phyloP scores from a whole-genome alignment of 2,329 filamentous ascomycete species.

The Simplicillium aogashimaense region DNA sequence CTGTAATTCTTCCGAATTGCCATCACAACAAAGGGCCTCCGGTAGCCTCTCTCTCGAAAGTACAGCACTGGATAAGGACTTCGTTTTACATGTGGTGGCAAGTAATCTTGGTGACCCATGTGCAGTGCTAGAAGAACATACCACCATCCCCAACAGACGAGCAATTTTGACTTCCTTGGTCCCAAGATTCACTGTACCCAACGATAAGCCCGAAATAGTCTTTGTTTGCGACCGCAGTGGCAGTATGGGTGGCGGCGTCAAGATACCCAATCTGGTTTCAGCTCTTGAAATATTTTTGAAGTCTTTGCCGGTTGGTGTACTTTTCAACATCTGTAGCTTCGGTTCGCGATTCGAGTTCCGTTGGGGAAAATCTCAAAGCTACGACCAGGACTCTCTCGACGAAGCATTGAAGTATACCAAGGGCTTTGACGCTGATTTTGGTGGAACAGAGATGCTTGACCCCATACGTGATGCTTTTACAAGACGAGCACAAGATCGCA shows the following conservation, averaged over 20 bases:
- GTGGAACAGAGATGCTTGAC: conserved; percentile 41
- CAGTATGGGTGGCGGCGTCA: conserved; percentile 41
- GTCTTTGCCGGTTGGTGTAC: conserved; percentile 51
- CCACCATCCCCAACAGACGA: conserved; percentile 47
- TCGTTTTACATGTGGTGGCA: conserved; percentile 54
- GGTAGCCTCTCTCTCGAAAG: conserved; percentile 46
- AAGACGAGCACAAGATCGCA: conserved; percentile 31
- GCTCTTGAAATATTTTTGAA: conserved; percentile 56
- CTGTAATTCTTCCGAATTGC: conserved; percentile 27
- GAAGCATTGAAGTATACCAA: conserved; percentile 31
- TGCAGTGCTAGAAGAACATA: conserved; percentile 58
- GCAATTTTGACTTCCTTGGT: conserved; percentile 64
- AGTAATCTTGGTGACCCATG: conserved; percentile 50
- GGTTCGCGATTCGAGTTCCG: conserved; percentile 37
- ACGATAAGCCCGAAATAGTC: conserved; percentile 50
- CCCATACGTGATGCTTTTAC: conserved; percentile 34
- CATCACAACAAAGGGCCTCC: conserved; percentile 49
- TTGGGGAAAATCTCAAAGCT: conserved; percentile 35
- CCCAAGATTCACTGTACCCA: conserved; percentile 55
- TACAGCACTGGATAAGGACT: conserved; percentile 50
- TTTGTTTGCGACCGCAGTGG: conserved; percentile 66
- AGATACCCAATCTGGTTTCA: conserved; percentile 41
- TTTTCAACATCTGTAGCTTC: conserved; percentile 65
- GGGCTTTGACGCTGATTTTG: conserved; percentile 33
- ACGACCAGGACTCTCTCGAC: conserved; percentile 31